phyloP scores from a whole-genome alignment of 2,329 filamentous ascomycete genomes.

The Hortaea werneckii region DNA sequence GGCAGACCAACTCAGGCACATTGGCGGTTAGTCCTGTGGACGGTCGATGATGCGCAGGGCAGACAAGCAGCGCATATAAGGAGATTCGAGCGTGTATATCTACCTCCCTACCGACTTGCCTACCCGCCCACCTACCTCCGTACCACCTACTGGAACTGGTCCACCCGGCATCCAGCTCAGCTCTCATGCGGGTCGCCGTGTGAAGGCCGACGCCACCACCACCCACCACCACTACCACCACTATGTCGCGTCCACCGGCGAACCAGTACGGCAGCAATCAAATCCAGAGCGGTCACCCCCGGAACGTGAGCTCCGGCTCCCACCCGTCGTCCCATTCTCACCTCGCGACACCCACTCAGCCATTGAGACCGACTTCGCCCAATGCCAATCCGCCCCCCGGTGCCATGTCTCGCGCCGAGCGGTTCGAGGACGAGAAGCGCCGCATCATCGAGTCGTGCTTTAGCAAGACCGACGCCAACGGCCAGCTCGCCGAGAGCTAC shows the following conservation, averaged over 20 bases:
- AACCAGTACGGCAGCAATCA: no score
- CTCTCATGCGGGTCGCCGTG: no score
- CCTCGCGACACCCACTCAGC: slow-evolving; percentile 1
- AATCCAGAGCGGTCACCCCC: neutral
- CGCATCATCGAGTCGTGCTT: slow-evolving; percentile 95
- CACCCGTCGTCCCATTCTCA: neutral
- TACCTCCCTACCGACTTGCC: no score
- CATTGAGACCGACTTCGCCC: neutral
- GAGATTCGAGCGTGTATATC: no score
- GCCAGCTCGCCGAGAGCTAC: slow-evolving; percentile 80
- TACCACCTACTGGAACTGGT: no score
- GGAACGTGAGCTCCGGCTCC: neutral
- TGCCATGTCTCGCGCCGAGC: slow-evolving; percentile 52
- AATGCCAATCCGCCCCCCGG: neutral
- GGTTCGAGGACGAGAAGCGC: slow-evolving; percentile 92
- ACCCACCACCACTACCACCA: neutral
- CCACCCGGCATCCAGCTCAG: no score
- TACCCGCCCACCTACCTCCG: no score
- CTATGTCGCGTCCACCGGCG: neutral
- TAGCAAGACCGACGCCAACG: slow-evolving; percentile 76
- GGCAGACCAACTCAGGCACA: no score
- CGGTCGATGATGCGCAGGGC: no score
- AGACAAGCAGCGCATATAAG: no score
- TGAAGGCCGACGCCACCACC: no score
- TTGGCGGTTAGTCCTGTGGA: no score